Evolutionary conservation across 495 filamentous ascomycete species (phyloP).

Genomic region (Pyrenula aspistea): DNA sequence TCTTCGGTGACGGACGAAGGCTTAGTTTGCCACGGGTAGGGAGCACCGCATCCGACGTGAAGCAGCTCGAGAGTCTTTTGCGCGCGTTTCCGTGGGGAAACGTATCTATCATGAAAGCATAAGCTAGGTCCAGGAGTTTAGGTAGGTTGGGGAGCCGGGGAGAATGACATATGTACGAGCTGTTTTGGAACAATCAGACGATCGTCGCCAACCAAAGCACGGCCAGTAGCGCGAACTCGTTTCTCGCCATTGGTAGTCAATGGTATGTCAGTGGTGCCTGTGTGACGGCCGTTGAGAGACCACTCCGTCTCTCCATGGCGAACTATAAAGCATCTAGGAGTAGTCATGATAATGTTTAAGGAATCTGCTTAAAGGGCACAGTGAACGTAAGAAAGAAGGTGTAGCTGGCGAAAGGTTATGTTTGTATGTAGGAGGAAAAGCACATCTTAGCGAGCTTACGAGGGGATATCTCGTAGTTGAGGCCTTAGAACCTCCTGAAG

Average conservation of each 20-base stretch:
- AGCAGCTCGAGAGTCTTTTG: slow-evolving; percentile 82
- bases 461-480: background rate
- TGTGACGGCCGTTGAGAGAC: slow-evolving; percentile 89
- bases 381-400: background rate
- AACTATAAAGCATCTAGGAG: slow-evolving; percentile 82
- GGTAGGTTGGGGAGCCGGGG: background rate
- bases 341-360: slow-evolving; percentile 28
- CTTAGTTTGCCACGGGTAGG: slow-evolving; percentile 39
- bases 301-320: slow-evolving; percentile 96
- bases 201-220: slow-evolving; percentile 72
- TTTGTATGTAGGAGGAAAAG: background rate
- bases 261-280: slow-evolving; percentile 73
- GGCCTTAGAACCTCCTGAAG: no score
- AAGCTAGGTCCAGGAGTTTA: background rate
- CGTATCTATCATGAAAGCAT: slow-evolving; percentile 42
- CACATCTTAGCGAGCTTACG: background rate
- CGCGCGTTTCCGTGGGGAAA: slow-evolving; percentile 78
- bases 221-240: slow-evolving; percentile 68
- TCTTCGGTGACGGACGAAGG: slow-evolving; percentile 25
- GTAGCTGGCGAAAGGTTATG: background rate
- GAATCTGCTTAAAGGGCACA: background rate
- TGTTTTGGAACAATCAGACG: slow-evolving; percentile 76
- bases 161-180: slow-evolving; percentile 58
- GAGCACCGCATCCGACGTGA: slow-evolving; percentile 39
- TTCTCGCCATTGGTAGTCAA: slow-evolving; percentile 81